Base-by-base conservation (phyloP, 2,329 filamentous ascomycete genomes). In the Xylariaceae sp. region DNA sequence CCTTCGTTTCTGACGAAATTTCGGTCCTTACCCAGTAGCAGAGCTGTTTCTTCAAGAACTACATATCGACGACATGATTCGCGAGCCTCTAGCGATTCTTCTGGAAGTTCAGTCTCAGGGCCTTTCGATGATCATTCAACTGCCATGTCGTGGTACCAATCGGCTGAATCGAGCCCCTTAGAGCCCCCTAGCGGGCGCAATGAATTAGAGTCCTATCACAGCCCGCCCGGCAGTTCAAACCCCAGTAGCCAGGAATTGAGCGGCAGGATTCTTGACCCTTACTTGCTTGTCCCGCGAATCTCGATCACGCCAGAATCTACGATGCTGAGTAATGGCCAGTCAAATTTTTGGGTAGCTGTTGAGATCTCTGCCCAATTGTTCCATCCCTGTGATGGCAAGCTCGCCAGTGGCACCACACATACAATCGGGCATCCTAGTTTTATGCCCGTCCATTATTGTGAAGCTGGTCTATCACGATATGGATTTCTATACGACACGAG, bases 401-500 rank as follows among this genome's bases (percentile, higher is more conserved):
- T 52, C 42, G 43, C 40, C 26, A 29, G 52, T 18, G 43, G 23
- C 26, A 37, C 18, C 32, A 29, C 20, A 44, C 46, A 46, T 32
- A 26, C 47, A n/a, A 50, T 37, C 19, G 29, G 37, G n/a, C 48
- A 59, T 18, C 46, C 54, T 16, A 53, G 54, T 29, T 63, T 56
- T 26, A 58, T 66, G 49, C 57, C 65, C 10, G 60, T 61, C 42
- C 61, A 64, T 40, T 57, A 62, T 32, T 59, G 63, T 40, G 59
- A 58, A 44, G 59, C 57, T 20, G 58, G 61, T 29, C 63, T 66
- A 26, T 67, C 65, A 23, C 62, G 66, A 44, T 79, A 78, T 66
- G 80, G 79, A 10, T 79, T 77, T 56, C 69, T 85, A 14, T 78
- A 81, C 61, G 74, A 83, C 54, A 62, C 84, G 40, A 72, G 70